Evolutionary conservation across 2,329 filamentous ascomycete genomes (phyloP).

Genomic region (Hypoxylon sp.): DNA sequence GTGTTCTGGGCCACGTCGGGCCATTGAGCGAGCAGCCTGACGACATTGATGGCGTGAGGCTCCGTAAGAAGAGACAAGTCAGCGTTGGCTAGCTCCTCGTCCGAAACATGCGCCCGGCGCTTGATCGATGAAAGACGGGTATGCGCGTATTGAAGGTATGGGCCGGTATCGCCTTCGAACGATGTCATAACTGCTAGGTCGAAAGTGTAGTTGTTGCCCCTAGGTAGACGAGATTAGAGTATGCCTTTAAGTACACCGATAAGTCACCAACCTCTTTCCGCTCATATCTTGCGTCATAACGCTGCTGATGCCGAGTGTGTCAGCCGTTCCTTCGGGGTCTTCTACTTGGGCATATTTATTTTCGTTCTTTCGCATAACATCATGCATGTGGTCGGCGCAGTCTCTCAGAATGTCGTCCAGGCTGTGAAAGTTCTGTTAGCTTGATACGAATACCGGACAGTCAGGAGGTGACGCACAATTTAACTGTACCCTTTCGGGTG

Average conservation of each 20-base stretch:
- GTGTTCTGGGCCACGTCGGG: slow-evolving; percentile 88
- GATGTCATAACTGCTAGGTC: slow-evolving; percentile 79
- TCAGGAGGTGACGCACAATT: slow-evolving; percentile 43
- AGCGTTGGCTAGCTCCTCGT: slow-evolving; percentile 47
- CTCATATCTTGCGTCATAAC: slow-evolving; percentile 99
- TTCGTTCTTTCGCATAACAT: slow-evolving; percentile 92
- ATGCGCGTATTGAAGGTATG: slow-evolving; percentile 78
- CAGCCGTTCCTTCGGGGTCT: slow-evolving; percentile 83
- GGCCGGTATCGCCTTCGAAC: slow-evolving; percentile 79
- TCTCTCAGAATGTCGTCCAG: slow-evolving; percentile 77
- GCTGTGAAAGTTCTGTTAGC: slow-evolving; percentile 25
- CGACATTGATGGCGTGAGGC: slow-evolving; percentile 67
- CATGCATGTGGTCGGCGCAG: slow-evolving; percentile 95
- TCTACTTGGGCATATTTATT: slow-evolving; percentile 91
- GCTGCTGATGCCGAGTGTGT: slow-evolving; percentile 89
- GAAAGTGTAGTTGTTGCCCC: slow-evolving; percentile 68
- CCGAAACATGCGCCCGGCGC: slow-evolving; percentile 47
- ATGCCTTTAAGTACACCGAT: slow-evolving; percentile 48
- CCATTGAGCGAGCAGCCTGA: slow-evolving; percentile 83
- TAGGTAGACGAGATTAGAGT: slow-evolving; percentile 47
- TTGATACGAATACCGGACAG: neutral
- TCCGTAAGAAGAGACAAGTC: slow-evolving; percentile 66
- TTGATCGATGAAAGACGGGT: slow-evolving; percentile 66
- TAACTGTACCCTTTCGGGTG: slow-evolving; percentile 77
- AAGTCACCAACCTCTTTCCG: slow-evolving; percentile 79